These are phyloP conservation scores for Ophiostoma sp. DNA, from an alignment of 2,329 filamentous ascomycete genomes.

Conservation along the genomic window DNA sequence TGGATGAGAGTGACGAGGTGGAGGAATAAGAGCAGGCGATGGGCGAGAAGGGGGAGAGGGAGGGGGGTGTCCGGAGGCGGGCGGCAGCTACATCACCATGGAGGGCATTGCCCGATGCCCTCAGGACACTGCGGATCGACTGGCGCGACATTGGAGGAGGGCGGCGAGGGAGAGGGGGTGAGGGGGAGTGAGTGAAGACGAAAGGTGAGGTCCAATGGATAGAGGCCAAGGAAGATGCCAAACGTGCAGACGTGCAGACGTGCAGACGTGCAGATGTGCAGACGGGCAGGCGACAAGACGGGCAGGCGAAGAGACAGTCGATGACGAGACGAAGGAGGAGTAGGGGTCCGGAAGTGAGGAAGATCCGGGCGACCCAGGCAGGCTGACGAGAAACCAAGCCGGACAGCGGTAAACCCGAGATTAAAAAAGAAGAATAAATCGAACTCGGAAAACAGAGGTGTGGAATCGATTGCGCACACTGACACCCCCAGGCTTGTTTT, in stretches of 20 bases:
- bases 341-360: conserved; percentile 3
- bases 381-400: neutral
- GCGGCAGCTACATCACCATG: conserved; percentile 3
- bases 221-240: neutral
- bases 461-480: conserved; percentile 1
- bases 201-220: neutral
- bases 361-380: neutral
- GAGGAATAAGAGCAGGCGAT: conserved; percentile 3
- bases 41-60: neutral
- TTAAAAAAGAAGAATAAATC: neutral
- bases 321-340: neutral
- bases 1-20: neutral
- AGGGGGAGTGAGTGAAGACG: neutral
- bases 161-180: neutral
- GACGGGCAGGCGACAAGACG: neutral
- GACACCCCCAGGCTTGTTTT: neutral
- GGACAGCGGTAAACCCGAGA: neutral
- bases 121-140: conserved; percentile 25
- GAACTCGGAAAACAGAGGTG: neutral
- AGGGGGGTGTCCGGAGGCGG: conserved; percentile 12
- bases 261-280: neutral
- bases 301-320: neutral
- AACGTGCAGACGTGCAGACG: neutral
- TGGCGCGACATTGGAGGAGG: conserved; percentile 22
- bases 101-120: conserved; percentile 17